phyloP scores from a whole-genome alignment of 2,329 filamentous ascomycete species.

The Aspergillus felis region DNA sequence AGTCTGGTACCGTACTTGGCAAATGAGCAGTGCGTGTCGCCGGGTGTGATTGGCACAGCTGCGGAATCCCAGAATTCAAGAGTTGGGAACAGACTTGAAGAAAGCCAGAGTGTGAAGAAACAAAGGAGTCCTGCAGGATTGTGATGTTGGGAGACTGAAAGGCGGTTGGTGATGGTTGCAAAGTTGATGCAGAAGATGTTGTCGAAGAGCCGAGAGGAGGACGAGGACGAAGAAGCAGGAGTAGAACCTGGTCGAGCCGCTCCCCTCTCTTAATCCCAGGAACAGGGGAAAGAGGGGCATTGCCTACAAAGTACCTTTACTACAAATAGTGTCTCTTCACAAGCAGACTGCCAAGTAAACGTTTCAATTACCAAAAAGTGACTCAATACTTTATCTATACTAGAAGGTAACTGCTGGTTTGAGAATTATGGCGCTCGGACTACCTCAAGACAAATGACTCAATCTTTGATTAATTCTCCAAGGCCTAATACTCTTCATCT shows the following conservation, averaged over 20 bases:
- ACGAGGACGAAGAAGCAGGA: background rate
- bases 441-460: too few species aligned
- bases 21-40: constrained; percentile 31
- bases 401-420: background rate
- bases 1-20: constrained; percentile 32
- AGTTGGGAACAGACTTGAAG: constrained; percentile 4
- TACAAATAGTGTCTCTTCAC: background rate
- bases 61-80: constrained; percentile 10
- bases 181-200: background rate
- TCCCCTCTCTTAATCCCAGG: background rate
- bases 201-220: background rate
- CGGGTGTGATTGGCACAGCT: constrained; percentile 26
- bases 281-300: background rate
- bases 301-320: background rate
- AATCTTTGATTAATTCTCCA: background rate
- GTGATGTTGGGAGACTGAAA: background rate
- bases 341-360: too few species aligned
- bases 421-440: too few species aligned
- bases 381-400: background rate
- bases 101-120: constrained; percentile 1
- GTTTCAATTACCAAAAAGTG: too few species aligned
- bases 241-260: background rate
- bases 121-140: background rate
- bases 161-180: background rate
- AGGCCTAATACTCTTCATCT: background rate